A percentile compares a stretch with the other conserved stretches of the same genome.
Evolutionary conservation across 2,329 filamentous ascomycete species (phyloP).

Genomic region (Colletotrichum orchidophilum): DNA sequence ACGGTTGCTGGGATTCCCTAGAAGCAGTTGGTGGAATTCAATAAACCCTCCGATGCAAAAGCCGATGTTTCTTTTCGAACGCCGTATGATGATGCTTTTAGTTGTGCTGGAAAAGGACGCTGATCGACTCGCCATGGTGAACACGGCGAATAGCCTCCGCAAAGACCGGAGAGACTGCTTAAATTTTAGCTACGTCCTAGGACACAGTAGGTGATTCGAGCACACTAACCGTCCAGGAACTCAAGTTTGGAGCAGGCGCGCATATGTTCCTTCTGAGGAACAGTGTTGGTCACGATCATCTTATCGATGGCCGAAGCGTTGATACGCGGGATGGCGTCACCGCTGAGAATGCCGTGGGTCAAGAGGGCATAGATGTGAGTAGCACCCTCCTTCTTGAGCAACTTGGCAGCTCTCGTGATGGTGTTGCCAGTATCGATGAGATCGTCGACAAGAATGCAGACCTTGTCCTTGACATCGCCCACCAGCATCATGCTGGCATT

Average conservation of each 20-base stretch:
- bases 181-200: slow-evolving; percentile 2
- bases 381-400: slow-evolving; percentile 97
- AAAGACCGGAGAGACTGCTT: slow-evolving; percentile 79
- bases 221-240: slow-evolving; percentile 73
- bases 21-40: slow-evolving; percentile 28
- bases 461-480: slow-evolving; percentile 81
- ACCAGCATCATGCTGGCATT: slow-evolving; percentile 97
- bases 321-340: slow-evolving; percentile 93
- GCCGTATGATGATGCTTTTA: slow-evolving; percentile 33
- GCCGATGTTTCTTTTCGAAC: slow-evolving; percentile 31
- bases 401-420: slow-evolving; percentile 93
- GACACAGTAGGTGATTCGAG: neutral
- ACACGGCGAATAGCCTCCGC: slow-evolving; percentile 95
- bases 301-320: slow-evolving; percentile 94
- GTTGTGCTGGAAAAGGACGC: slow-evolving; percentile 75
- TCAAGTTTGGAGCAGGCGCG: slow-evolving; percentile 86
- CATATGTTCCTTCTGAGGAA: slow-evolving; percentile 85
- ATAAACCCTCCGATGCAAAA: slow-evolving; percentile 34
- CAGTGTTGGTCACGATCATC: slow-evolving; percentile 94
- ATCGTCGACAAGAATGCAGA: slow-evolving; percentile 93
- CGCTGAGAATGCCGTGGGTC: slow-evolving; percentile 94
- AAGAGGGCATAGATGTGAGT: slow-evolving; percentile 89
- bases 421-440: slow-evolving; percentile 96
- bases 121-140: slow-evolving; percentile 98
- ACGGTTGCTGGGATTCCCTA: slow-evolving; percentile 22